Percentiles rank a stretch among this genome's conserved stretches.
phyloP scores from a whole-genome alignment of 139 green algal species.

The Chlorella sp. region DNA sequence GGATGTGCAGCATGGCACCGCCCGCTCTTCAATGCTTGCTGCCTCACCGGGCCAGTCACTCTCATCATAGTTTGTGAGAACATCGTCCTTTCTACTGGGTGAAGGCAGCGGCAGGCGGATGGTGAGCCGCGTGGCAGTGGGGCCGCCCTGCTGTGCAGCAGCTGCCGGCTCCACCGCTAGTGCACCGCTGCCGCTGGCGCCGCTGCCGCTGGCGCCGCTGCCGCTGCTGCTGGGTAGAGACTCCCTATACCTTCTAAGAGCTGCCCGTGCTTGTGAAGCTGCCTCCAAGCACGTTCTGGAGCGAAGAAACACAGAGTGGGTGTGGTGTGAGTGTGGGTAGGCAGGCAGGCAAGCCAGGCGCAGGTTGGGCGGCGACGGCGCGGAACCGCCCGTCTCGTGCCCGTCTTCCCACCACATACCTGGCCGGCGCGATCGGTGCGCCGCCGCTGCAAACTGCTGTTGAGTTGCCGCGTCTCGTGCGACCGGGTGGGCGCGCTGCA shows the following conservation, averaged over 20 bases:
- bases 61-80: slow-evolving; percentile 3
- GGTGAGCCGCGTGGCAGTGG: background rate
- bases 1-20: background rate
- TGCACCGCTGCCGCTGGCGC: background rate
- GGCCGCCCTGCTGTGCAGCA: background rate
- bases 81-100: background rate
- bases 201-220: too few relatives aligned
- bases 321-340: too few relatives aligned
- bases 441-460: too few relatives aligned
- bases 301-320: background rate
- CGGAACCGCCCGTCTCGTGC: background rate
- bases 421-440: background rate
- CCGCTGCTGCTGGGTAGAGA: background rate
- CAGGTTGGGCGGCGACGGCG: background rate
- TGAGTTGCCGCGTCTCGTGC: too few relatives aligned
- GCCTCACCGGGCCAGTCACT: background rate
- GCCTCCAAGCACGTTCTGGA: slow-evolving; percentile 23
- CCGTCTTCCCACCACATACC: background rate
- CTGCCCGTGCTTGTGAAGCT: slow-evolving; percentile 12
- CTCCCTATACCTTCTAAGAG: background rate
- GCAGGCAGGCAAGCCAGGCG: too few relatives aligned
- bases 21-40: background rate
- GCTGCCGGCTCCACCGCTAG: background rate
- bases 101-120: slow-evolving; percentile 24
- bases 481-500: too few relatives aligned